Evolutionary conservation across 208 protist genomes (phyloP), one percentile per base, ranked within the genome.

Genomic region (Naegleria lovaniensis): DNA sequence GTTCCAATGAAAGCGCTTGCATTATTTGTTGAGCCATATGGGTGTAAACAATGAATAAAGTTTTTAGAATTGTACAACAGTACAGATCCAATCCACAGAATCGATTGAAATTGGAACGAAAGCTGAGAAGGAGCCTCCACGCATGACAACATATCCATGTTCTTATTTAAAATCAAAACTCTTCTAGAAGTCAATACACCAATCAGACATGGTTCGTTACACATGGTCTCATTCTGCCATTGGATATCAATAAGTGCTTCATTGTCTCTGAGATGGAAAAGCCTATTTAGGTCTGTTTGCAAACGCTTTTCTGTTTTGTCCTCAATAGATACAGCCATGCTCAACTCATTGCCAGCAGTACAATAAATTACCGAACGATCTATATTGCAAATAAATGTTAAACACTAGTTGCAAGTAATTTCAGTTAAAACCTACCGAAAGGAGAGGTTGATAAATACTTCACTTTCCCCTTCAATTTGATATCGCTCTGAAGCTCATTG

Each of bases 201-300:
- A 48, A 86, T 51, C 4, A 86, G 5, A 48, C 39, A 39, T 7
- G 38, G 9, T 38, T 48, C 40, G 25, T 40, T 85, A 48, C 83
- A 85, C 29, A 40, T 29, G 2, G 83, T 16, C 29, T 40, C 40
- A 19, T 19, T 48, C 41, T 85, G 83, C 39, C 40, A 85, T 43
- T 85, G 83, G 13, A 85, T 48, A 85, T 85, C 83, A 48, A 85
- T 85, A 22, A 85, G 15, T 43, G 83, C 29, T 85, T 85, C 83
- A 29, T 85, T 48, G 5, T 16, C 83, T n/a, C 83, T 40, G 13
- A 85, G n/a, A n/a, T 85, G 33, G 83, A 85, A 48, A 38, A 48
- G 7, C 48, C 41, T 43, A 29, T 22, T 85, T 29, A 1, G 11
- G 11, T 85, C 83, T 6, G 48, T 38, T 85, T 85, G 83, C 0